phyloP scores from a whole-genome alignment of 2,329 filamentous ascomycete genomes.

The Penicillium sp. region DNA sequence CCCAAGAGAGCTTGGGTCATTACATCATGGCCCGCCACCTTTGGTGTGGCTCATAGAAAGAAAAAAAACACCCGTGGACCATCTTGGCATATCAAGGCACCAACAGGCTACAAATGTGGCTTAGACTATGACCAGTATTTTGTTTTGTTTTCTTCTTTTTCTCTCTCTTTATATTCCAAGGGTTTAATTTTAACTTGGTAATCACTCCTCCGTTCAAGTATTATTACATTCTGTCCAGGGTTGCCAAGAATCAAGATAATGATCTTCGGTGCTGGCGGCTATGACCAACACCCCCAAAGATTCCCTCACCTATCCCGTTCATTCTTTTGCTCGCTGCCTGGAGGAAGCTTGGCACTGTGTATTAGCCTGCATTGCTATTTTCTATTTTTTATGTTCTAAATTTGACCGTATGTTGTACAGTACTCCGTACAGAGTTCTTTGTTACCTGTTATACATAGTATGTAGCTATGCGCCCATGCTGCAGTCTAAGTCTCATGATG shows the following conservation, averaged over 20 bases:
- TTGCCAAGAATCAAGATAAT: conserved; percentile 2
- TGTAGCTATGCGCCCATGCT: neutral
- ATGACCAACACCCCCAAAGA: neutral
- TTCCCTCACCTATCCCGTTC: conserved; percentile 17
- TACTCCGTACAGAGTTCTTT: neutral
- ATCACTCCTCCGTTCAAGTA: no score
- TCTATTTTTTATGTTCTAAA: neutral
- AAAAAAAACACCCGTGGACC: neutral
- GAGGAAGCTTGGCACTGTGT: conserved; percentile 16
- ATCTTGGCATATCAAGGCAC: neutral
- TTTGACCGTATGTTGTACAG: neutral
- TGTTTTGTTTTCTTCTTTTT: neutral
- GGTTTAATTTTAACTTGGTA: neutral
- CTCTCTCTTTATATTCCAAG: neutral
- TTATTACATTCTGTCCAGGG: neutral
- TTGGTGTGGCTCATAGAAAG: conserved; percentile 16
- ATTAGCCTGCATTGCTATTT: conserved; percentile 8
- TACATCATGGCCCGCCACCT: conserved; percentile 36
- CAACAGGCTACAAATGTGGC: neutral
- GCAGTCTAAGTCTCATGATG: conserved; percentile 2
- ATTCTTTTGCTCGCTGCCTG: conserved; percentile 27
- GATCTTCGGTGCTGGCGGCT: neutral
- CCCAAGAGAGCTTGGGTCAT: conserved; percentile 48
- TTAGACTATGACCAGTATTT: neutral
- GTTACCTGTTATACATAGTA: neutral